Base-by-base conservation (phyloP, 768 basidiomycete genomes). In the Calvatia gigantea region DNA sequence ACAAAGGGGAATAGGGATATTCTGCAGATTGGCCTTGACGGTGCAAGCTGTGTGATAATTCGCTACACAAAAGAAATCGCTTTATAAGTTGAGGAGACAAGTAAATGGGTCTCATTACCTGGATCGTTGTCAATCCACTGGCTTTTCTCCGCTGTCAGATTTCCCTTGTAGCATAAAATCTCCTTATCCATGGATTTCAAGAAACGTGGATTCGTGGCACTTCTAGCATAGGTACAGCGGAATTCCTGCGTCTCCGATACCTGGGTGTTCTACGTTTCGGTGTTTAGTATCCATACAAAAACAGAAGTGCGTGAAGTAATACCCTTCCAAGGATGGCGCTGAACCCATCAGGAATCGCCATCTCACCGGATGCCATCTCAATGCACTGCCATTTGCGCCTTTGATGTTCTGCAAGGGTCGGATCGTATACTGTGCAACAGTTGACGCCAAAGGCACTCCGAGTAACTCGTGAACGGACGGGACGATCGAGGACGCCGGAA, bases 371-470 rank as follows among this genome's bases (percentile, higher is more conserved):
- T 71, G 69, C 11, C 67, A 68, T 9, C 65, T 67, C 55, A 69
- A 75, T 7, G 66, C 67, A 12, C 56, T 67, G 45, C 62, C 61
- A 14, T 61, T 48, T 37, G 33, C 78, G 74, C 15, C 61, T 51
- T 23, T 65, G 58, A 56, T 84, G 82, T n/a, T 80, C 81, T 0
- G 60, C 60, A 32, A 75, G 64, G 15, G 53, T 51, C 0, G 63
- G 33, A 35, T 79, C 70, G 51, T 62, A 82, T 1, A 65, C 63
- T 2, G 71, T 58, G 37, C 63, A 62, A 58, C 75, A 74, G 27
- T 73, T 68, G 1, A 72, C 72, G 4, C 82, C 82, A 52, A 81
- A 83, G 0, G 79, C 79, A 51, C 73, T 59, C 58, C 72, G 76
- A 3, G 80, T 69, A 4, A 83, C 72, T 29, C 82, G 74, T 3